Percentiles rank a stretch among this genome's conserved stretches.
phyloP scores from a whole-genome alignment of 768 basidiomycete species.

The Xerocomus brunneocitrinus region DNA sequence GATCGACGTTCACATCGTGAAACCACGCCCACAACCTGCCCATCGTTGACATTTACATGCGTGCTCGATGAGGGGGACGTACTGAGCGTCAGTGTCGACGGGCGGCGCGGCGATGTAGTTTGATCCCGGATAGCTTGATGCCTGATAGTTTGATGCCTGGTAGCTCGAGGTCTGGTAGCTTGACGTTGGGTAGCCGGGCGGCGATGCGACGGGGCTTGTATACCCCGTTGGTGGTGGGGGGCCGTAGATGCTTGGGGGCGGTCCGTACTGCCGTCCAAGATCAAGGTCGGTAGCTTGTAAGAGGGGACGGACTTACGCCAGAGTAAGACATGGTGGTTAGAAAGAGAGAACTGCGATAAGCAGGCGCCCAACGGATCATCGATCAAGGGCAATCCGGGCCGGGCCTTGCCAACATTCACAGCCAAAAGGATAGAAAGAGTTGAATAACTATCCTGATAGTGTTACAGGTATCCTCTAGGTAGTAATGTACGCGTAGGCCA shows the following conservation, averaged over 20 bases:
- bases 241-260: slow-evolving; percentile 11
- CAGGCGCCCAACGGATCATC: neutral
- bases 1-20: slow-evolving; percentile 58
- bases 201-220: neutral
- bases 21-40: slow-evolving; percentile 74
- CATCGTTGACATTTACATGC: neutral
- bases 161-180: neutral
- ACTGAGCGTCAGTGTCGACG: slow-evolving; percentile 71
- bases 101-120: slow-evolving; percentile 30
- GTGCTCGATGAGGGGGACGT: slow-evolving; percentile 19
- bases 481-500: slow-evolving; percentile 7
- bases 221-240: slow-evolving; percentile 1
- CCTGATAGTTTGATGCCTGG: neutral
- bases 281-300: neutral
- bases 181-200: slow-evolving; percentile 15
- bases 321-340: slow-evolving; percentile 16
- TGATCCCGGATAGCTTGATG: neutral
- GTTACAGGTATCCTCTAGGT: slow-evolving; percentile 33
- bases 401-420: neutral
- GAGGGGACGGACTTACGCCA: slow-evolving; percentile 7
- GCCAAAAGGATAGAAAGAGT: too few relatives aligned
- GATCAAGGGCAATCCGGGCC: neutral
- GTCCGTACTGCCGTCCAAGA: neutral
- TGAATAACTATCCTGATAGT: slow-evolving; percentile 28
- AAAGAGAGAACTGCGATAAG: slow-evolving; percentile 8